These are phyloP conservation scores for Gryganskiella cystojenkinii DNA, from an alignment of 192 early-diverging fungal species.

Conservation along the genomic window DNA sequence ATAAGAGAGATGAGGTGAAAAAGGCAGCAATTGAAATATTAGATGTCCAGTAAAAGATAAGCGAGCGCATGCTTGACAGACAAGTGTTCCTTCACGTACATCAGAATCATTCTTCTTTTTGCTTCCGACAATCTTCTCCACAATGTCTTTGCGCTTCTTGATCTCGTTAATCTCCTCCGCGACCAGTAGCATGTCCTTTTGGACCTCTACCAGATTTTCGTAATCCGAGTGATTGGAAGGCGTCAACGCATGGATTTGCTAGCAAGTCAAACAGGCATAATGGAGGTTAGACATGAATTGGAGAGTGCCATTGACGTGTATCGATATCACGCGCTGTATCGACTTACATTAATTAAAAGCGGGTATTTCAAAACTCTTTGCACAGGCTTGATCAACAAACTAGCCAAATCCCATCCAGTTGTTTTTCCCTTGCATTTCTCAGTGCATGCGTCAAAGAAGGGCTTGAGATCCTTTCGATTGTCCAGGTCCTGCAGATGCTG, in stretches of 20 bases:
- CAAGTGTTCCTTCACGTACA: too few species aligned
- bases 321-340: constrained; percentile 5
- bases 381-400: constrained; percentile 95
- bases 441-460: constrained; percentile 66
- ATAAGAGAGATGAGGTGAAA: not conserved
- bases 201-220: constrained; percentile 60
- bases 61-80: too few species aligned
- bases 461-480: constrained; percentile 35
- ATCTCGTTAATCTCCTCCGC: constrained; percentile 89
- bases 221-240: constrained; percentile 65
- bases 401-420: constrained; percentile 91
- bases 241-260: constrained; percentile 68
- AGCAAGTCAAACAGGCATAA: not conserved
- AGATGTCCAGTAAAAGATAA: too few species aligned
- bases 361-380: constrained; percentile 99
- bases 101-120: constrained; percentile 75
- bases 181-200: constrained; percentile 66
- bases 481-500: constrained; percentile 71
- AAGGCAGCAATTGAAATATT: not conserved
- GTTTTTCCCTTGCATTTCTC: constrained; percentile 75
- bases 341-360: constrained; percentile 76
- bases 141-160: constrained; percentile 88
- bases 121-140: constrained; percentile 83
- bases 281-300: constrained; percentile 8
- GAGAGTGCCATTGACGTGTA: not conserved